Percentiles rank a stretch among this genome's conserved stretches.
Conservation (phyloP, 2,329 filamentous ascomycete genomes). For the Colletotrichum somersetense region DNA sequence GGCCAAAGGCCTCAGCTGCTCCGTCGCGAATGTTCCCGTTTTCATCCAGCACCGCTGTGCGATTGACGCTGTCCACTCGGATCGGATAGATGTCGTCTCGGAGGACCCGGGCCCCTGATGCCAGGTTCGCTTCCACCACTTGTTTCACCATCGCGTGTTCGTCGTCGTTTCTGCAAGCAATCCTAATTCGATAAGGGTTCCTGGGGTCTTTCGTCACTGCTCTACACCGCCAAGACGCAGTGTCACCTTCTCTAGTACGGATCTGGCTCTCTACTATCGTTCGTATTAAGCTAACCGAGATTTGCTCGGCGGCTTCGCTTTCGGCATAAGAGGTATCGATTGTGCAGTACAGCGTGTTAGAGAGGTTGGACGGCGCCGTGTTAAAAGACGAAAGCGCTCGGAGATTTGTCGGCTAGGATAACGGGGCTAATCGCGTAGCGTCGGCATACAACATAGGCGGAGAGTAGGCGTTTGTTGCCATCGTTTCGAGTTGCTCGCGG, state of each 20-base stretch:
- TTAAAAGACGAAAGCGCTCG: no score
- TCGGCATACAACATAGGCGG: no score
- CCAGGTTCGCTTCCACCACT: background rate
- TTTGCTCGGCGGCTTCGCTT: background rate
- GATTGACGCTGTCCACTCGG: no score
- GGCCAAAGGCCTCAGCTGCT: no score
- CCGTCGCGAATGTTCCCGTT: no score
- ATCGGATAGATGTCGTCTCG: background rate
- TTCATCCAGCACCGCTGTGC: no score
- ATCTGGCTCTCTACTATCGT: background rate
- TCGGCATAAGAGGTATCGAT: background rate
- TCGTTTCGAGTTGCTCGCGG: no score
- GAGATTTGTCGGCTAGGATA: no score
- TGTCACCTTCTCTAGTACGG: background rate
- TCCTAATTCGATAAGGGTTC: background rate
- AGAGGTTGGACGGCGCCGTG: no score
- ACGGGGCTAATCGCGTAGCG: no score
- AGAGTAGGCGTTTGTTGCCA: no score
- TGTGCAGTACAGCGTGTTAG: background rate
- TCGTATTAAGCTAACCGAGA: background rate
- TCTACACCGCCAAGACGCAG: background rate
- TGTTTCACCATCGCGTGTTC: background rate
- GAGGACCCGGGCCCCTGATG: background rate
- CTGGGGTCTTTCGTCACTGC: background rate
- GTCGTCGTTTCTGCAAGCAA: background rate